These are phyloP conservation scores for Calonectria honghensis DNA, from an alignment of 2,329 filamentous ascomycete genomes.

Conservation along the genomic window DNA sequence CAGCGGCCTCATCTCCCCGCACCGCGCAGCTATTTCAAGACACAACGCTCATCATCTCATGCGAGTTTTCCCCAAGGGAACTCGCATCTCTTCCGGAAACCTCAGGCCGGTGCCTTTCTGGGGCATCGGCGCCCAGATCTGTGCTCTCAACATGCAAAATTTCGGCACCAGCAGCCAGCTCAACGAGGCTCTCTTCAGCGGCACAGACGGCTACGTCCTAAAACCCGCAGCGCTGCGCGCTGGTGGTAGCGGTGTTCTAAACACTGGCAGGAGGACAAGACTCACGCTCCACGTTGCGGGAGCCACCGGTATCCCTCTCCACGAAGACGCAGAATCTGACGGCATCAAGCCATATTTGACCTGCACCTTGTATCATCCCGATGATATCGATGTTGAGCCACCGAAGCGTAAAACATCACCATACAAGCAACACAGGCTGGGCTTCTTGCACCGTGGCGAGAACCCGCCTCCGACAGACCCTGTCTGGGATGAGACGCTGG, in stretches of 20 bases:
- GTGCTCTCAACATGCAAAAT: conserved; percentile 82
- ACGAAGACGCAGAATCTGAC: conserved; percentile 68
- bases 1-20: conserved; percentile 68
- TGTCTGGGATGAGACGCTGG: conserved; percentile 78
- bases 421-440: conserved; percentile 76
- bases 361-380: conserved; percentile 77
- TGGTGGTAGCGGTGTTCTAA: conserved; percentile 71
- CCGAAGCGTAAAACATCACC: conserved; percentile 77
- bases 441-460: conserved; percentile 74
- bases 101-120: conserved; percentile 79
- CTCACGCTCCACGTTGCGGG: conserved; percentile 77
- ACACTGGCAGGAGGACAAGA: conserved; percentile 67
- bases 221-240: conserved; percentile 77
- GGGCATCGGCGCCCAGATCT: conserved; percentile 81
- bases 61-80: conserved; percentile 82
- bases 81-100: conserved; percentile 80
- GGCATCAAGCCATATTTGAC: conserved; percentile 79
- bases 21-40: conserved; percentile 67
- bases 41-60: conserved; percentile 82
- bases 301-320: conserved; percentile 76
- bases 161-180: conserved; percentile 80
- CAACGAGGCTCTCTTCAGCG: conserved; percentile 80
- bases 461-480: conserved; percentile 77
- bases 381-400: conserved; percentile 67
- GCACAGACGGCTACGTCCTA: conserved; percentile 79